Evolutionary conservation across 164 flowering plant genomes (phyloP), one percentile per base, ranked within the genome.

Genomic region (Umbellularia californica): DNA sequence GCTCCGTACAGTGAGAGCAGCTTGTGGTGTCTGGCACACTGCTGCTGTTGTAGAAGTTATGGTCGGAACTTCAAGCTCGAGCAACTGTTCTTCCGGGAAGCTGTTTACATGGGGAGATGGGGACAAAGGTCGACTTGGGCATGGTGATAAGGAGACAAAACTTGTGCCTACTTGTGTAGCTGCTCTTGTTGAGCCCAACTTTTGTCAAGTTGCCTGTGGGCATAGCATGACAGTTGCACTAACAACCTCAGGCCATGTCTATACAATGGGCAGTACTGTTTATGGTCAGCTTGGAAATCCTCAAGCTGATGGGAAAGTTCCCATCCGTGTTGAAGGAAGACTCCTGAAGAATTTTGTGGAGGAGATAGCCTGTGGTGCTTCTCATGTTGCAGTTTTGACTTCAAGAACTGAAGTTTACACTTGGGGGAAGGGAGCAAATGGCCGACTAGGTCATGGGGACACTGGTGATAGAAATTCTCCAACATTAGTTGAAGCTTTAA

Each of bases 1-100:
- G 20, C 95, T 92, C 55, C 94, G 97, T 33, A 95, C 98, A 69
- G 95, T 95, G 23, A 87, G 94, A 78, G 98, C 95, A 62, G 90
- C 98, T 76, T 95, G 98, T 90, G 99, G 99, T 73, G 97, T 93
- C 75, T 95, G 99, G 99, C 99, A 95, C 82, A 93, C 99, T 81
- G 99, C 99, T 79, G 99, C 99, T 1, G 95, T 95, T 84, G 92
- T 95, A 55, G 99, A 95, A 85, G 91, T 93, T 78, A 91, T 95
- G 99, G 97, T 87, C 74, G 99, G 97, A 63, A 90, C 87, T 78
- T 88, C 98, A 25, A 91, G 98, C 82, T 92, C 98, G 27, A 92
- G 98, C 81, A 93, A 92, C 76, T 90, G 95, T 78, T 95, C 98
- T 66, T 93, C 94, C 19, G 99, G 96, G 50, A 95, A 91, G 83